These are phyloP conservation scores for Uronychia setigera DNA, from an alignment of 73 alveolate species.

Conservation along the genomic window DNA sequence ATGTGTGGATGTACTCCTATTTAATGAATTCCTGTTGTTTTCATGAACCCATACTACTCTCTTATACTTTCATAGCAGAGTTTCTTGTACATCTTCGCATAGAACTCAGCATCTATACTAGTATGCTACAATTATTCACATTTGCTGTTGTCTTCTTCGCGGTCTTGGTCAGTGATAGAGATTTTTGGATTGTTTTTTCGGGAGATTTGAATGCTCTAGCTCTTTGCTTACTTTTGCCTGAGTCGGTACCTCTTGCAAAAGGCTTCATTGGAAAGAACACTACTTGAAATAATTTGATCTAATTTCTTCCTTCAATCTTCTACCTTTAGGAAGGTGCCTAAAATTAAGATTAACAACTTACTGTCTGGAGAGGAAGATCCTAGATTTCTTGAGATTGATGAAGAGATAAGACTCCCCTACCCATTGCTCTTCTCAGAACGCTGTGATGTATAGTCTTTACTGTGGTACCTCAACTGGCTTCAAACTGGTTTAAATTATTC, in stretches of 20 bases:
- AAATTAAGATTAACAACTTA: neutral
- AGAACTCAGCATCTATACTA: neutral
- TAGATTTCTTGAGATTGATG: too few species aligned
- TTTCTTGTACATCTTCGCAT: neutral
- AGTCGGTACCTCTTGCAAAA: neutral
- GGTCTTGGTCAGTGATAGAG: too few species aligned
- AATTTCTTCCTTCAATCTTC: neutral
- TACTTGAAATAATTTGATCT: neutral
- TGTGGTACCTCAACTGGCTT: too few species aligned
- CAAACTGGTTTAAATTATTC: too few species aligned
- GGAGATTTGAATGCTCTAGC: too few species aligned
- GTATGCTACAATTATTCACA: neutral
- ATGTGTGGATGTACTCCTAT: neutral
- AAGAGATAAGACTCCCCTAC: too few species aligned
- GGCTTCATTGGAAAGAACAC: neutral
- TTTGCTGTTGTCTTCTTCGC: too few species aligned
- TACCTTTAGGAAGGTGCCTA: neutral
- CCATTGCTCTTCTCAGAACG: too few species aligned
- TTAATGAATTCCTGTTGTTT: neutral
- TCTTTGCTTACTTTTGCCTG: neutral
- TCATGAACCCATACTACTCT: neutral
- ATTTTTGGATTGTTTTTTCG: too few species aligned
- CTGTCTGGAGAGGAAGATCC: neutral
- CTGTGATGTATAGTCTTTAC: too few species aligned
- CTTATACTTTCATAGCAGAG: neutral